Base-by-base conservation (phyloP, 1,139 yeast genomes). In the Debaryomycetaceae sp. region DNA sequence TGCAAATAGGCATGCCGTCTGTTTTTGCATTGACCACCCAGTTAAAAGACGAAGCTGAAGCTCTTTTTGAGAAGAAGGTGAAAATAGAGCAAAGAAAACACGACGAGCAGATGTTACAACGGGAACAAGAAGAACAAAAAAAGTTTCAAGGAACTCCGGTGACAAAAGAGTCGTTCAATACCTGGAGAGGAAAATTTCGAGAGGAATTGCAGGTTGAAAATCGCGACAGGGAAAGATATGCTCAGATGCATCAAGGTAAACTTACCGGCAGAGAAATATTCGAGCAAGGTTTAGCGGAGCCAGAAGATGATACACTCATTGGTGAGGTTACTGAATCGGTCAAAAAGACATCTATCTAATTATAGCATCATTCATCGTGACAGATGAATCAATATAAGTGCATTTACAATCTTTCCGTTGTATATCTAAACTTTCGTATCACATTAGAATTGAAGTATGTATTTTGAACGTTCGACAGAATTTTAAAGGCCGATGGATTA, bases 261-360 rank as follows among this genome's bases (percentile, higher is more conserved):
- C 67, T 89, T 57, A 84, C 96, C 0, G 99, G 99, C 17, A 77
- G 81, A 55, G 93, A 90, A 64, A 86, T 93, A 49, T 93, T 91
- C 60, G 98, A 90, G 59, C 78, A 78, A 59, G 98, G 98, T 41
- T 76, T 90, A 57, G 95, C 87, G 38, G 83, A 81, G 48, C 81
- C 76, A 29, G 68, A 61, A 11, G 70, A 64, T 37, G 82, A 69
- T 6, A 87, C 80, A 40, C 78, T 45, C 11, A 45, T 39, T 6
- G 36, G 29, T 37, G 54, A 49, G n/a, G 36, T 66, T 38, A 70
- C 61, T 17, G 80, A 45, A n/a, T 56, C 49, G 34, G 62, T 46
- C 4, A 48, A 44, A 33, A 42, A 45, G 11, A 33, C 37, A 14
- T 33, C 31, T 11, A 38, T 43, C 4, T 43, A 38, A 37, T 13